These are phyloP conservation scores for Coemansia nantahalensis DNA, from an alignment of 192 early-diverging fungal genomes.

Conservation along the genomic window DNA sequence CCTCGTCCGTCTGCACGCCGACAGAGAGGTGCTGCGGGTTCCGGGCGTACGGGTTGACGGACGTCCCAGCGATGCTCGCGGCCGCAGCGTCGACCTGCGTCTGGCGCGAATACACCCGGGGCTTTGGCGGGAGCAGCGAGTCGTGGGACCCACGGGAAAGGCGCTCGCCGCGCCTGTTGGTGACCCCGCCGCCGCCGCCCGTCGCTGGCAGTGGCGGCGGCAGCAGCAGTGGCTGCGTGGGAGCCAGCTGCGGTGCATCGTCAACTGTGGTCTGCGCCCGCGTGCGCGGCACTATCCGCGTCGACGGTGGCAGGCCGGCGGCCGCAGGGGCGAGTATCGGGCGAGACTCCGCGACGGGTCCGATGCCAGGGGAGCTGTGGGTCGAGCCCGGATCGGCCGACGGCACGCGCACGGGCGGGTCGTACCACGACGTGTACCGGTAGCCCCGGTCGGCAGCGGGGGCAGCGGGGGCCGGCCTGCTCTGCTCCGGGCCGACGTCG, in stretches of 20 bases:
- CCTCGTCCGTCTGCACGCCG: conserved; percentile 31
- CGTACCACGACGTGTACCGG: conserved; percentile 24
- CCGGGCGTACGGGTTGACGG: conserved; percentile 18
- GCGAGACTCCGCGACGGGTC: not conserved
- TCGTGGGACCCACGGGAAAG: conserved; percentile 15
- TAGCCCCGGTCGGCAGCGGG: not conserved
- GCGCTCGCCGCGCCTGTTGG: conserved; percentile 7
- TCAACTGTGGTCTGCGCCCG: conserved; percentile 14
- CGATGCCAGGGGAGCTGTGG: not conserved
- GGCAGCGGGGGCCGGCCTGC: not conserved
- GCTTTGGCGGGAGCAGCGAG: conserved; percentile 4
- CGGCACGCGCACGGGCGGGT: not conserved
- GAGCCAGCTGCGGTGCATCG: conserved; percentile 1
- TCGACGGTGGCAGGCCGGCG: conserved; percentile 12
- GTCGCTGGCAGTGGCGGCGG: not conserved
- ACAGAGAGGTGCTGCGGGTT: conserved; percentile 16
- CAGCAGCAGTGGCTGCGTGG: not conserved
- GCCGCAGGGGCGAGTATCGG: not conserved
- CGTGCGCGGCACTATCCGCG: conserved; percentile 24
- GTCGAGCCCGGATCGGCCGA: not conserved
- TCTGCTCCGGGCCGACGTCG: conserved; percentile 13
- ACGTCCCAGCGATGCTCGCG: not conserved
- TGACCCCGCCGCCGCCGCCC: conserved; percentile 1
- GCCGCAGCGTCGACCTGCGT: not conserved
- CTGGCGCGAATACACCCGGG: conserved; percentile 2